These are phyloP conservation scores for Lizonia empirigonia DNA, from an alignment of 2,329 filamentous ascomycete genomes.

Conservation along the genomic window DNA sequence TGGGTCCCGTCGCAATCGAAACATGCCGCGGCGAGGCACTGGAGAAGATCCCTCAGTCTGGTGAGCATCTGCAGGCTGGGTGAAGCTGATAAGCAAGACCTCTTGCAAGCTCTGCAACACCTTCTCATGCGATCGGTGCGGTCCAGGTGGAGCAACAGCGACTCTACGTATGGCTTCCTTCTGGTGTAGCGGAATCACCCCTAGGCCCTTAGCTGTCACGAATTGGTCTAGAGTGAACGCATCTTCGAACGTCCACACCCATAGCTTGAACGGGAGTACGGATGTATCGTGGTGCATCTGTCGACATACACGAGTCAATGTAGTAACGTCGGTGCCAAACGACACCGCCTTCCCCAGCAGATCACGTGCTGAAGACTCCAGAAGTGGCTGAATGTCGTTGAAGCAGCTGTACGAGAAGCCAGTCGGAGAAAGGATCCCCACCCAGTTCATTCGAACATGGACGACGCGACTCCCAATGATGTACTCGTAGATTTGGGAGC, in stretches of 20 bases:
- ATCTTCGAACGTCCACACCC: slow-evolving; percentile 18
- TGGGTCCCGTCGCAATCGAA: background rate
- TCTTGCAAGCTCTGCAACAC: slow-evolving; percentile 7
- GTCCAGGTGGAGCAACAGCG: slow-evolving; percentile 17
- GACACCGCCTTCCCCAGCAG: slow-evolving; percentile 1
- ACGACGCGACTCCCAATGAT: slow-evolving; percentile 16
- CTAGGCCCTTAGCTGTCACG: slow-evolving; percentile 11
- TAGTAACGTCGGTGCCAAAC: slow-evolving; percentile 5
- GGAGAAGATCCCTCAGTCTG: background rate
- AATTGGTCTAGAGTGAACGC: slow-evolving; percentile 23
- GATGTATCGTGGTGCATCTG: slow-evolving; percentile 16
- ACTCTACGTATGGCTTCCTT: slow-evolving; percentile 17
- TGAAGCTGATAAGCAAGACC: slow-evolving; percentile 11
- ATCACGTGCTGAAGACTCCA: slow-evolving; percentile 5
- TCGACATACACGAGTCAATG: slow-evolving; percentile 5
- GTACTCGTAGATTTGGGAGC: slow-evolving; percentile 21
- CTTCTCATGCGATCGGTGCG: slow-evolving; percentile 15
- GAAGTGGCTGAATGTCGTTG: slow-evolving; percentile 7
- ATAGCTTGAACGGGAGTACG: slow-evolving; percentile 10
- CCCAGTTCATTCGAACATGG: slow-evolving; percentile 15
- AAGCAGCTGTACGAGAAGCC: slow-evolving; percentile 19
- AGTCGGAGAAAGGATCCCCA: slow-evolving; percentile 11
- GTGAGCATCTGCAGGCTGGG: background rate
- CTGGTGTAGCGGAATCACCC: slow-evolving; percentile 1
- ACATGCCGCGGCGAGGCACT: background rate